A percentile compares a stretch with the other conserved stretches of the same genome.
Conservation (phyloP, 129 eudicot genomes). For the Silybum marianum region DNA sequence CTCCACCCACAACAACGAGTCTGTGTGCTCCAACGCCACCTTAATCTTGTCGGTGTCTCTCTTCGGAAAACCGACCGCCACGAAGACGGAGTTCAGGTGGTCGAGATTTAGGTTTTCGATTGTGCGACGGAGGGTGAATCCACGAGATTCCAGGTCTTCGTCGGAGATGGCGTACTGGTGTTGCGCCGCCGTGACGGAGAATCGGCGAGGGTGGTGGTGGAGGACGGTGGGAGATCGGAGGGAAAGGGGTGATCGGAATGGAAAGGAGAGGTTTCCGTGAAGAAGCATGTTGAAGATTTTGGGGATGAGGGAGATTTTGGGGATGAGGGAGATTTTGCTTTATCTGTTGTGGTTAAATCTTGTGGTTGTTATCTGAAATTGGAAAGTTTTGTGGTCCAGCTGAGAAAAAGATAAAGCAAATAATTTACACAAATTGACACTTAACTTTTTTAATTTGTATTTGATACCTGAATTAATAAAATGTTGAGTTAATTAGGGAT, state of each 20-base stretch:
- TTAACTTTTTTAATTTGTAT: too few relatives aligned
- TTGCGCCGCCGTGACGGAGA: slow-evolving; percentile 31
- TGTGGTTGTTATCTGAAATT: slow-evolving; percentile 34
- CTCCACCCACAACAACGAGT: slow-evolving; percentile 81
- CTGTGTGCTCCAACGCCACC: slow-evolving; percentile 74
- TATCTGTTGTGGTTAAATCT: neutral
- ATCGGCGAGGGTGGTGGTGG: slow-evolving; percentile 22
- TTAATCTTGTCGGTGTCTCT: slow-evolving; percentile 84
- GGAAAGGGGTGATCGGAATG: slow-evolving; percentile 42
- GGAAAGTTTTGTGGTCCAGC: slow-evolving; percentile 20
- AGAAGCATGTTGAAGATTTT: slow-evolving; percentile 51
- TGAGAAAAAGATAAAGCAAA: neutral
- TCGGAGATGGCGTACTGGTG: slow-evolving; percentile 56
- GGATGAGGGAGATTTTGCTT: slow-evolving; percentile 24
- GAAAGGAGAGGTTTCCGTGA: slow-evolving; percentile 41
- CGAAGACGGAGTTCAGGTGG: slow-evolving; percentile 84
- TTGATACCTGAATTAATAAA: too few relatives aligned
- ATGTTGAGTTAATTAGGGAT: too few relatives aligned
- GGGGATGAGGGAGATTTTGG: slow-evolving; percentile 25
- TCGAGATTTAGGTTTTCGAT: slow-evolving; percentile 61
- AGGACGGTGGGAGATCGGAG: slow-evolving; percentile 7
- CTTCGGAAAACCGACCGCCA: slow-evolving; percentile 86
- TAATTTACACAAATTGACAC: too few relatives aligned
- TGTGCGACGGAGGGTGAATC: slow-evolving; percentile 69
- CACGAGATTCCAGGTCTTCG: slow-evolving; percentile 63